Base-by-base conservation (phyloP, 768 basidiomycete genomes). In the Kwoniella bestiolae region DNA sequence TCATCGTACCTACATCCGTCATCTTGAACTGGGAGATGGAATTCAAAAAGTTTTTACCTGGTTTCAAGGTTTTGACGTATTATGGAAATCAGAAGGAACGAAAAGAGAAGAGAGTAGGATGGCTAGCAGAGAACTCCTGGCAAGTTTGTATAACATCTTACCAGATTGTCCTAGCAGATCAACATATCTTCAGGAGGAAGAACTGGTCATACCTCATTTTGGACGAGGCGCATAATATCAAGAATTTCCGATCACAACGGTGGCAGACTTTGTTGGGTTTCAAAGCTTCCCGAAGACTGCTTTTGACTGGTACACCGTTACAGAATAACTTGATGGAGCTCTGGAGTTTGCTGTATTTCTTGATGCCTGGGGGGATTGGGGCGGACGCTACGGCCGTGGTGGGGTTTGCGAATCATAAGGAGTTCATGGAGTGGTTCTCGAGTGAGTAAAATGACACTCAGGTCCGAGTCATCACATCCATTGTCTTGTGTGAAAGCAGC, bases 211-310 rank as follows among this genome's bases (percentile, higher is more conserved):
- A 96, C 74, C 91, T 96, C 90, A 88, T 96, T 60, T 87, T 96
- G 5, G 93, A 96, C 77, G 93, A 96, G 81, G 94, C 93, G 6
- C 93, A 96, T 77, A 95, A 94, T 88, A 94, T 96, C 87, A 94
- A 94, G 83, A 96, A 96, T 79, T 95, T 94, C 83, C 88, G 89
- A 76, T 92, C 91, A 0, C 92, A 96, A 78, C 86, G 94, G 38
- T 96, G 94, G 93, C 92, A 91, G 73, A 92, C 89, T 31, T 82
- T 96, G 9, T 85, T 95, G 12, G 90, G 91, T 85, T 94, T 95
- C 81, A 81, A 80, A 46, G 73, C 81, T 18, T 65, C 77, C n/a
- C 55, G 80, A n/a, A 59, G 80, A 23, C 52, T 81, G 34, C 64
- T 81, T 2, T 49, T 81, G 44, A 81, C 80, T 2, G 80, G 80